These are phyloP conservation scores for Endotrypanum monterogeii DNA, from an alignment of 208 protist species.

Conservation along the genomic window DNA sequence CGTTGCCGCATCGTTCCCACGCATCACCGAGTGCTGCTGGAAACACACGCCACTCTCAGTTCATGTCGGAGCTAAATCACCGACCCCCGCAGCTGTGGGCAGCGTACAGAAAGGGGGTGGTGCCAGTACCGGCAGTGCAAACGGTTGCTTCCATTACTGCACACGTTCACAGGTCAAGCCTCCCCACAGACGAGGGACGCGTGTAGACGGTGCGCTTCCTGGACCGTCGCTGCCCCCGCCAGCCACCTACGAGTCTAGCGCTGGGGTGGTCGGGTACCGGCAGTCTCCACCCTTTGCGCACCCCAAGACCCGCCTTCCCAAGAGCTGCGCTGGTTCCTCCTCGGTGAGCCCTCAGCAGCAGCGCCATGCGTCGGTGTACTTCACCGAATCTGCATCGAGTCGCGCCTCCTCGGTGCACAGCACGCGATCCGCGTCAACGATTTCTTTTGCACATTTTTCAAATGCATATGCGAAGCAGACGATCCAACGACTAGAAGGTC, in stretches of 20 bases:
- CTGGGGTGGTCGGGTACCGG: background rate
- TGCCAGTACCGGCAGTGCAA: background rate
- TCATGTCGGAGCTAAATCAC: background rate
- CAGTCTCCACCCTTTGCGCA: conserved; percentile 2
- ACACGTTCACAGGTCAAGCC: conserved; percentile 2
- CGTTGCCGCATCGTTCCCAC: conserved; percentile 9
- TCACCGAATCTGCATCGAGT: conserved; percentile 26
- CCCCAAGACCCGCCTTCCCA: background rate
- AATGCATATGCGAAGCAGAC: conserved; percentile 6
- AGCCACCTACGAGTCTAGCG: background rate
- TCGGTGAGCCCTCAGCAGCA: conserved; percentile 8
- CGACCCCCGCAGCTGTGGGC: background rate
- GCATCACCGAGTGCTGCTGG: background rate
- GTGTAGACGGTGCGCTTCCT: conserved; percentile 6
- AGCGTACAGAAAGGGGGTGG: background rate
- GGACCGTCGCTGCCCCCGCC: conserved; percentile 6
- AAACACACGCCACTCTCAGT: conserved; percentile 1
- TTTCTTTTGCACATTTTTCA: conserved; percentile 3
- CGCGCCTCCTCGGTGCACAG: conserved; percentile 28
- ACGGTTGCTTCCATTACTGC: background rate
- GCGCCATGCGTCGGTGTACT: background rate
- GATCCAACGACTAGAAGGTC: conserved; percentile 20
- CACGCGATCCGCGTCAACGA: conserved; percentile 12
- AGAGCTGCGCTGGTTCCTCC: conserved; percentile 1
- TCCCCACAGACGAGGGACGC: background rate